These are phyloP conservation scores for Kitagawia praeruptora DNA, from an alignment of 129 eudicot species.

Conservation along the genomic window DNA sequence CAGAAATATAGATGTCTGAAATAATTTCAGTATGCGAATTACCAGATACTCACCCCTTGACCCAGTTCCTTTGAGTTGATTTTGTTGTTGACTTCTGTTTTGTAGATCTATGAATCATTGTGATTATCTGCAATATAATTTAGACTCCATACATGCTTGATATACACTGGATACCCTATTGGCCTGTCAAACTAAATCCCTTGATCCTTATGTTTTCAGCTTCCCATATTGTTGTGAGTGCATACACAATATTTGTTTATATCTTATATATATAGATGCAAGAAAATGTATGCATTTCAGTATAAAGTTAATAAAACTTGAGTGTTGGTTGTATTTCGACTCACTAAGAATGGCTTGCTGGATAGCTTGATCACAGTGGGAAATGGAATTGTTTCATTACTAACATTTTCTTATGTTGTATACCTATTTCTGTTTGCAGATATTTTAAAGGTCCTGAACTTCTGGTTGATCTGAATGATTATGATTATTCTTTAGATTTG, in stretches of 20 bases:
- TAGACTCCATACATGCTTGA: background rate
- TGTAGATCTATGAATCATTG: background rate
- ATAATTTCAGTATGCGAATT: background rate
- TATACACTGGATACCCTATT: background rate
- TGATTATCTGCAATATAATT: background rate
- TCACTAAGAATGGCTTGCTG: background rate
- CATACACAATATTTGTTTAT: too few relatives aligned
- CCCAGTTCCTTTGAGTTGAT: background rate
- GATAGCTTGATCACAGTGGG: background rate
- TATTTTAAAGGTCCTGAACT: conserved; percentile 89
- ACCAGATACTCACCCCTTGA: background rate
- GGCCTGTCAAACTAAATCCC: background rate
- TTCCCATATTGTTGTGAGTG: background rate
- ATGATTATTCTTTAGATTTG: conserved; percentile 73
- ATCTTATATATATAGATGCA: too few relatives aligned
- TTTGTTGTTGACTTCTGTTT: background rate
- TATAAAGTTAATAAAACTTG: background rate
- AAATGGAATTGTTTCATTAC: background rate
- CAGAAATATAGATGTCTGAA: background rate
- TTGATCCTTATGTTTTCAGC: background rate
- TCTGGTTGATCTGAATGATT: conserved; percentile 80
- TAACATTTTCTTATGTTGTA: background rate
- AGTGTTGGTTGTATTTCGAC: background rate
- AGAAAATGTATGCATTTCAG: too few relatives aligned
- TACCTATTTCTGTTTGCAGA: conserved; percentile 34